Evolutionary conservation across 176 grass and related monocot species (phyloP).

Genomic region (Hordeum vulgare): MorexV3_pseudomolecules_assembly NC_058523.1:412483363-412483862

Average conservation of each 20-base stretch:
- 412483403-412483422: not conserved
- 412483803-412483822: not conserved
- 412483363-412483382: too few species aligned
- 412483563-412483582: not conserved
- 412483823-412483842: not conserved
- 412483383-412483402: not conserved
- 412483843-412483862: not conserved
- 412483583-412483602: not conserved
- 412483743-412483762: not conserved
- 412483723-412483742: too few species aligned
- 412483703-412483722: too few species aligned
- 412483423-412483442: not conserved
- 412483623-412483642: too few species aligned
- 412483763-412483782: not conserved
- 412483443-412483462: not conserved
- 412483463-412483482: not conserved
- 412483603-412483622: too few species aligned
- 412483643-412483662: too few species aligned
- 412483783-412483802: not conserved
- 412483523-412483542: not conserved
- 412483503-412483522: not conserved
- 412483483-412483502: not conserved
- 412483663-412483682: too few species aligned
- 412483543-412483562: not conserved
- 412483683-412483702: too few species aligned